A percentile compares a stretch with the other conserved stretches of the same genome.
These are phyloP conservation scores for Sporothrix pallida DNA, from an alignment of 2,329 filamentous ascomycete species.

Conservation along the genomic window DNA sequence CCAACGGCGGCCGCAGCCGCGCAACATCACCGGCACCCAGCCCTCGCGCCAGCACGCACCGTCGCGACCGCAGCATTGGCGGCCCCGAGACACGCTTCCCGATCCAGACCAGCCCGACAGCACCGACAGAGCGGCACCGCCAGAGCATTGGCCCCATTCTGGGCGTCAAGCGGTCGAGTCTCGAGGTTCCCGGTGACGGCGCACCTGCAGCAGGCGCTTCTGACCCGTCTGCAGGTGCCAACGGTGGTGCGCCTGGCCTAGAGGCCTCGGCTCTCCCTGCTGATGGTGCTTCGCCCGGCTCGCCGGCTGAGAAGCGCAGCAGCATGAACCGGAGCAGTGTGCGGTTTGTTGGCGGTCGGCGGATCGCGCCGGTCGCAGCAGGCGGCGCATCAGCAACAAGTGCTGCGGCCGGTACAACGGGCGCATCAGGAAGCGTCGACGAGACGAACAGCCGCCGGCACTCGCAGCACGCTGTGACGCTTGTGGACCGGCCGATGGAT, in stretches of 20 bases:
- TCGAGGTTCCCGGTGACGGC: slow-evolving; percentile 74
- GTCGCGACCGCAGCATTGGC: slow-evolving; percentile 79
- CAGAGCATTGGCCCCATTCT: slow-evolving; percentile 57
- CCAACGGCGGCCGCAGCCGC: slow-evolving; percentile 68
- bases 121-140: slow-evolving; percentile 56
- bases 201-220: slow-evolving; percentile 31
- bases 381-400: slow-evolving; percentile 40
- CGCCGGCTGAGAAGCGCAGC: slow-evolving; percentile 63
- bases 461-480: slow-evolving; percentile 61
- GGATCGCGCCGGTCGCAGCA: slow-evolving; percentile 50
- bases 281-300: slow-evolving; percentile 12
- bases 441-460: slow-evolving; percentile 37
- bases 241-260: slow-evolving; percentile 40
- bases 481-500: slow-evolving; percentile 80
- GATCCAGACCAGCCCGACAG: slow-evolving; percentile 71
- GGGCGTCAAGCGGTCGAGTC: slow-evolving; percentile 66
- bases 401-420: slow-evolving; percentile 15
- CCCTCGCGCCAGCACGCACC: slow-evolving; percentile 58
- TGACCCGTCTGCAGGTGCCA: slow-evolving; percentile 36
- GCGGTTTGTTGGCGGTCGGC: slow-evolving; percentile 59
- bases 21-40: slow-evolving; percentile 74
- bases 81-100: slow-evolving; percentile 82
- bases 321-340: slow-evolving; percentile 63
- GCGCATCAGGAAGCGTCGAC: slow-evolving; percentile 4
- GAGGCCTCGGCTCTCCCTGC: slow-evolving; percentile 13